A percentile compares a stretch with the other conserved stretches of the same genome.
Conservation (phyloP, 768 basidiomycete genomes). For the Tubosaeta sp. region DNA sequence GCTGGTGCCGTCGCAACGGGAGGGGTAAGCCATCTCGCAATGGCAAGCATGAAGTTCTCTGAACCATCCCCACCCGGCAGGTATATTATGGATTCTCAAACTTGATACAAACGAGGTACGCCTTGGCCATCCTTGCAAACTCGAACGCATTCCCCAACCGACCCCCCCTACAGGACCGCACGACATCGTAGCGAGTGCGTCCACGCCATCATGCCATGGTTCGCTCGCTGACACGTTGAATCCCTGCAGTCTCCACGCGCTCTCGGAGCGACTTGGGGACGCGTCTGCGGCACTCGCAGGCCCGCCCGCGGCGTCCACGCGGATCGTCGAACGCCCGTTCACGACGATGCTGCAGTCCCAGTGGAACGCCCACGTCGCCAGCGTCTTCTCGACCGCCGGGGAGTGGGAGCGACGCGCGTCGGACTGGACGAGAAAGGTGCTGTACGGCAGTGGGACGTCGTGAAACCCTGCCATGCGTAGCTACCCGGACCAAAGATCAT, state of each 20-base stretch:
- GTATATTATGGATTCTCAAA: slow-evolving; percentile 71
- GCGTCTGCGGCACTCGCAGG: slow-evolving; percentile 44
- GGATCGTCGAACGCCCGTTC: slow-evolving; percentile 47
- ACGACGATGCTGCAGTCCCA: slow-evolving; percentile 43
- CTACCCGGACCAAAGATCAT: no score
- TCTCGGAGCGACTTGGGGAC: slow-evolving; percentile 49
- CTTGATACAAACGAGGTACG: slow-evolving; percentile 55
- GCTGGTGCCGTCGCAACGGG: slow-evolving; percentile 67
- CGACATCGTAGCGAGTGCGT: slow-evolving; percentile 55
- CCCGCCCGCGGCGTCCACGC: slow-evolving; percentile 52
- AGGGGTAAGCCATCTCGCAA: slow-evolving; percentile 40
- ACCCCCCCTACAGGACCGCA: slow-evolving; percentile 41
- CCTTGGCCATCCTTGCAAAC: background rate
- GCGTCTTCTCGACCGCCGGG: slow-evolving; percentile 39
- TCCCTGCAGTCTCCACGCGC: slow-evolving; percentile 40
- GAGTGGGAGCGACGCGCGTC: slow-evolving; percentile 44
- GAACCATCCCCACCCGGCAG: slow-evolving; percentile 27
- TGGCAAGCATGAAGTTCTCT: background rate
- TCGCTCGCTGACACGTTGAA: background rate
- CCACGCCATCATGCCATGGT: background rate
- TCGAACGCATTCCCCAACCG: background rate
- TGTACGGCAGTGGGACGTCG: slow-evolving; percentile 34
- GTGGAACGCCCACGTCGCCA: slow-evolving; percentile 58
- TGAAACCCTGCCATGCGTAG: background rate
- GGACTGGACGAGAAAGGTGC: slow-evolving; percentile 42